phyloP scores from a whole-genome alignment of 805 yeast genomes.

The Metschnikowia proteae region DNA sequence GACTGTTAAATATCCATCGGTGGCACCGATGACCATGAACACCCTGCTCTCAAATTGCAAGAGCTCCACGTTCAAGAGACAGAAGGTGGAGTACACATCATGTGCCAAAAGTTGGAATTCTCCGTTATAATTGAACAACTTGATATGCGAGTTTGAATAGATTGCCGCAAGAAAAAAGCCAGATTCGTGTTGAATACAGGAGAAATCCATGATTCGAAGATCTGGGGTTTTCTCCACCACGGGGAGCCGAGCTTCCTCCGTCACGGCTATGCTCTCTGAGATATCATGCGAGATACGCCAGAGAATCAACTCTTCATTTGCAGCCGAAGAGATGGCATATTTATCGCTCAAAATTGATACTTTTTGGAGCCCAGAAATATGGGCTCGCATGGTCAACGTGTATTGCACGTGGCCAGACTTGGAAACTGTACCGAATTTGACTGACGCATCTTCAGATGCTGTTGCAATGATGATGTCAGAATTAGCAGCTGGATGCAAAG shows the following conservation, averaged over 20 bases:
- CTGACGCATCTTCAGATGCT: conserved; percentile 86
- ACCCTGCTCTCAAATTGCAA: conserved; percentile 25
- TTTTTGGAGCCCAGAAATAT: conserved; percentile 84
- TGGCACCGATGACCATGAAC: conserved; percentile 54
- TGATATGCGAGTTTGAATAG: conserved; percentile 80
- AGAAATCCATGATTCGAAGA: conserved; percentile 84
- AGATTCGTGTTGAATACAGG: conserved; percentile 34
- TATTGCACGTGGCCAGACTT: conserved; percentile 42
- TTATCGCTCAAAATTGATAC: conserved; percentile 56
- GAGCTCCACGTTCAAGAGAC: conserved; percentile 63
- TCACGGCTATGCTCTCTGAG: conserved; percentile 42
- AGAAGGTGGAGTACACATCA: conserved; percentile 67
- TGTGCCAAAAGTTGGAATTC: conserved; percentile 42
- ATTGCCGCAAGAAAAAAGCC: conserved; percentile 64
- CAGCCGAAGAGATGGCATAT: conserved; percentile 54
- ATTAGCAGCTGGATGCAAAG: conserved; percentile 41
- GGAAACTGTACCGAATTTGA: conserved; percentile 50
- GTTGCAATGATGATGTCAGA: conserved; percentile 50
- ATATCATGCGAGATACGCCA: conserved; percentile 58
- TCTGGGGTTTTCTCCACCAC: conserved; percentile 66
- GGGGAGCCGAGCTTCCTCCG: conserved; percentile 49
- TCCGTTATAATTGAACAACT: conserved; percentile 55
- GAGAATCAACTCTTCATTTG: conserved; percentile 81
- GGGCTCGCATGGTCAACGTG: conserved; percentile 67
- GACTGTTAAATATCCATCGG: conserved; percentile 74